phyloP scores from a whole-genome alignment of 2,329 filamentous ascomycete genomes.

The Epichloe glyceriae region DNA sequence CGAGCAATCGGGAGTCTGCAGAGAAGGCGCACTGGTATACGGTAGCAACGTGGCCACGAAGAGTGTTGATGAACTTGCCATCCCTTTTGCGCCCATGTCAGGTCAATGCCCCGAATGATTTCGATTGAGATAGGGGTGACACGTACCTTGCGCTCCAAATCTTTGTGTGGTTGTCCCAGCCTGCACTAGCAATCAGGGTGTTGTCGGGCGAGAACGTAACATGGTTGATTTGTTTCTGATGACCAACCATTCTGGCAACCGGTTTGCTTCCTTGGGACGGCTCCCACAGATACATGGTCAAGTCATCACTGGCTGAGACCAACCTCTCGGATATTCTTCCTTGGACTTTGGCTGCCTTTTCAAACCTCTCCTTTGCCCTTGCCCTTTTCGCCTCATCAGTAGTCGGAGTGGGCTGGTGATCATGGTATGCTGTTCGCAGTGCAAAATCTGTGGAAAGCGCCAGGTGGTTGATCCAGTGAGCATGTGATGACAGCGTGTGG shows the following conservation, averaged over 20 bases:
- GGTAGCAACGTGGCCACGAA: conserved; percentile 77
- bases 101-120: neutral
- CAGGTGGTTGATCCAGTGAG: conserved; percentile 92
- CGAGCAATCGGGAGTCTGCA: conserved; percentile 77
- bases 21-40: conserved; percentile 92
- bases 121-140: neutral
- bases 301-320: conserved; percentile 87
- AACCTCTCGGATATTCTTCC: conserved; percentile 71
- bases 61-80: conserved; percentile 70
- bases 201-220: conserved; percentile 91
- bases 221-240: conserved; percentile 94
- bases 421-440: conserved; percentile 72
- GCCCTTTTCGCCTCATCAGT: conserved; percentile 56
- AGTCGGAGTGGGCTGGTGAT: conserved; percentile 60
- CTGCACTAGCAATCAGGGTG: conserved; percentile 70
- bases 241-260: conserved; percentile 75
- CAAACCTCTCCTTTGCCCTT: conserved; percentile 71
- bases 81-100: conserved; percentile 28
- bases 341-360: conserved; percentile 67
- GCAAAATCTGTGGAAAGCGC: conserved; percentile 88
- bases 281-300: conserved; percentile 93
- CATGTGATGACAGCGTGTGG: conserved; percentile 69
- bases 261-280: conserved; percentile 68
- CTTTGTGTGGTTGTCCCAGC: conserved; percentile 92
- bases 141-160: conserved; percentile 66